Percentiles rank a stretch among this genome's conserved stretches.
phyloP scores from a whole-genome alignment of 2,329 filamentous ascomycete genomes.

The Myotisia sp. region DNA sequence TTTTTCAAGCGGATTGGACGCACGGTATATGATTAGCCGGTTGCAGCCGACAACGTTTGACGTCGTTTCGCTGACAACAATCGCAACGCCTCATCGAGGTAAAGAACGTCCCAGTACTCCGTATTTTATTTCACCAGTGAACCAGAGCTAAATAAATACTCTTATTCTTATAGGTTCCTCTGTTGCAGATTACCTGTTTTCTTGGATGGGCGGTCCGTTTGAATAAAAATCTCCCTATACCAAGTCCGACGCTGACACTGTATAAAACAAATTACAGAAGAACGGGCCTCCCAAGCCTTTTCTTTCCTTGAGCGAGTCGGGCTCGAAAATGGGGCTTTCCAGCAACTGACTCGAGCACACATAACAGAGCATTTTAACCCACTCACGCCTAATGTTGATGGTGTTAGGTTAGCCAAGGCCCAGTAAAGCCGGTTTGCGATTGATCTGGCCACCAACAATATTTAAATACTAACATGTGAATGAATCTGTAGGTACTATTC shows the following conservation, averaged over 20 bases:
- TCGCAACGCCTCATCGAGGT: constrained; percentile 48
- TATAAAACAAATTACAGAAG: no score
- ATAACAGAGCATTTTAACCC: constrained; percentile 47
- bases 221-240: neutral
- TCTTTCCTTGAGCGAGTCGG: constrained; percentile 40
- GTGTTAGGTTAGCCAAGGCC: constrained; percentile 31
- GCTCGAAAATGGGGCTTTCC: constrained; percentile 46
- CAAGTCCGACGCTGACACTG: neutral
- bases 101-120: no score
- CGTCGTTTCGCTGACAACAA: constrained; percentile 54
- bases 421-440: neutral
- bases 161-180: constrained; percentile 33
- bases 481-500: constrained; percentile 40
- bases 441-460: no score
- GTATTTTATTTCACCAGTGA: neutral
- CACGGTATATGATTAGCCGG: constrained; percentile 49
- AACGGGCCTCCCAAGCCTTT: constrained; percentile 41
- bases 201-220: constrained; percentile 40
- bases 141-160: neutral
- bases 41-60: constrained; percentile 52
- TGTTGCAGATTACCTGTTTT: constrained; percentile 48
- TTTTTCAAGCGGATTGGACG: constrained; percentile 42
- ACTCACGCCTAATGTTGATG: constrained; percentile 40
- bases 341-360: constrained; percentile 46
- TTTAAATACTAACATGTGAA: no score